Conservation (phyloP, 2,329 filamentous ascomycete genomes). For the Aureobasidium zeae region DNA sequence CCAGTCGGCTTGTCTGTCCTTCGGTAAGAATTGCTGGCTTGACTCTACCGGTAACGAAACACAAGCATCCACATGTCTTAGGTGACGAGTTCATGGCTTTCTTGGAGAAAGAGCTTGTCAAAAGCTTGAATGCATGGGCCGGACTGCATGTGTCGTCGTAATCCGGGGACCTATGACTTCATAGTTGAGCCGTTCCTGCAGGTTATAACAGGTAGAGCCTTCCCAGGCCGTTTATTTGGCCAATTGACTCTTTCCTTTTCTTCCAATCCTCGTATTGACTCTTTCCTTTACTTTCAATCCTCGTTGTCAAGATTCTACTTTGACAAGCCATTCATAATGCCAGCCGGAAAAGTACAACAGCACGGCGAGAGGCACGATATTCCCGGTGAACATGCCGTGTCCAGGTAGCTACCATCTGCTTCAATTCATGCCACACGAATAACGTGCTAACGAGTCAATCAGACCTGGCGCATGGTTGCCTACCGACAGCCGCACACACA, state of each 20-base stretch:
- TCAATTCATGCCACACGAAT: not conserved
- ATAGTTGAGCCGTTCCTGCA: not conserved
- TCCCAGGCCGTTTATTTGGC: not conserved
- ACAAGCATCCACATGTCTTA: too few species aligned
- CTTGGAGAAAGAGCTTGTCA: constrained; percentile 10
- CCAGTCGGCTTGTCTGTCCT: too few species aligned
- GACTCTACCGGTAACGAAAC: too few species aligned
- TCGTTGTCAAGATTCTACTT: not conserved
- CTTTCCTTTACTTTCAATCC: not conserved
- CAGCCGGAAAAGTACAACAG: constrained; percentile 9
- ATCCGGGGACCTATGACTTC: not conserved
- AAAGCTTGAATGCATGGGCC: not conserved
- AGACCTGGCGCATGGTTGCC: constrained; percentile 55
- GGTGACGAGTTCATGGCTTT: not conserved
- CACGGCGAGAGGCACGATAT: constrained; percentile 31
- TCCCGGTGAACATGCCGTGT: constrained; percentile 38
- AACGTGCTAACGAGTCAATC: not conserved
- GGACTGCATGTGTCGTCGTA: not conserved
- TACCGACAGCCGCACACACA: constrained; percentile 52
- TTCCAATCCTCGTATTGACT: not conserved
- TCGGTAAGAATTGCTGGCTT: too few species aligned
- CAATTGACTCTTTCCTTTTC: not conserved
- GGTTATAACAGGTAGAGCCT: too few species aligned
- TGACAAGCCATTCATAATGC: not conserved
- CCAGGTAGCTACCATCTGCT: constrained; percentile 34